Conservation (phyloP, 2,329 filamentous ascomycete genomes). For the Hymenoscyphus occultus region DNA sequence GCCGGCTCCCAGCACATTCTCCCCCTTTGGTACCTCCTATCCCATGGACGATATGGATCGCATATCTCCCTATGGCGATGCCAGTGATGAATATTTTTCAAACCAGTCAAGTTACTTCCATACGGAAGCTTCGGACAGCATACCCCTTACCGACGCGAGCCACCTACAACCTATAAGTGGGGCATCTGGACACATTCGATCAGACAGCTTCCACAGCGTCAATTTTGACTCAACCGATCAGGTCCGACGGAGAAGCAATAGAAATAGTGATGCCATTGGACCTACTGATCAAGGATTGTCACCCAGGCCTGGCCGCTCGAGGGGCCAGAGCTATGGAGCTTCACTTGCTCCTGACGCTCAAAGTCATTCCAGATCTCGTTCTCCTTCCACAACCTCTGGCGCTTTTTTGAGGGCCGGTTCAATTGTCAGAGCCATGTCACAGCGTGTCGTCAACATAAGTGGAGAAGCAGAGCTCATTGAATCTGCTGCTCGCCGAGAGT, state of each 20-base stretch:
- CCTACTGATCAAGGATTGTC: slow-evolving; percentile 56
- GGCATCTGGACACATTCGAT: slow-evolving; percentile 45
- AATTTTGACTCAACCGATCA: slow-evolving; percentile 44
- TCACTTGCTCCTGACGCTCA: slow-evolving; percentile 51
- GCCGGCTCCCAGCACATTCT: slow-evolving; percentile 15
- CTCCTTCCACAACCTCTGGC: slow-evolving; percentile 61
- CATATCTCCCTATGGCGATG: slow-evolving; percentile 29
- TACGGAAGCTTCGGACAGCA: slow-evolving; percentile 50
- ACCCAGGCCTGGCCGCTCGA: slow-evolving; percentile 40
- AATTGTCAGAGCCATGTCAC: slow-evolving; percentile 83
- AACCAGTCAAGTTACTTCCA: slow-evolving; percentile 36
- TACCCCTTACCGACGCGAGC: slow-evolving; percentile 56
- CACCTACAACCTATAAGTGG: slow-evolving; percentile 57
- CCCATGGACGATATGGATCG: slow-evolving; percentile 28
- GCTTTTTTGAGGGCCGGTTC: slow-evolving; percentile 69
- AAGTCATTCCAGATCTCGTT: slow-evolving; percentile 43
- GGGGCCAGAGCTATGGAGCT: slow-evolving; percentile 55
- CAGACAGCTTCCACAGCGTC: slow-evolving; percentile 50
- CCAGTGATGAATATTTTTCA: slow-evolving; percentile 20
- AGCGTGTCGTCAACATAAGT: slow-evolving; percentile 95
- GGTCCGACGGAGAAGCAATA: slow-evolving; percentile 41
- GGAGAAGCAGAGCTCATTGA: slow-evolving; percentile 86
- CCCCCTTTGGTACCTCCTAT: slow-evolving; percentile 29
- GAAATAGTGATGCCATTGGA: slow-evolving; percentile 58
- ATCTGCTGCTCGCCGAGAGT: slow-evolving; percentile 45